Base-by-base conservation (phyloP, 768 basidiomycete species). In the Mycena sanguinolenta region DNA sequence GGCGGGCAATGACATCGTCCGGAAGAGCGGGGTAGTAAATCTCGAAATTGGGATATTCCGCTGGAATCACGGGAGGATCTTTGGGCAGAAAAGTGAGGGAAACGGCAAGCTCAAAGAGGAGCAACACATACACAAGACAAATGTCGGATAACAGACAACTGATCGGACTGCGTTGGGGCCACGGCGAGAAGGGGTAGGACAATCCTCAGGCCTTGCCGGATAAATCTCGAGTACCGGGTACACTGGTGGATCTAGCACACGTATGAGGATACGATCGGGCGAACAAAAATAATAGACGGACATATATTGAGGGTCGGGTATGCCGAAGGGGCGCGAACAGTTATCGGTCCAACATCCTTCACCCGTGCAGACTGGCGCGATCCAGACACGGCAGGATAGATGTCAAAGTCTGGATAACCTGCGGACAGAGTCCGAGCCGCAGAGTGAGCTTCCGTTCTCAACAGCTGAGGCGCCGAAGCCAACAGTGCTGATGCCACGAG, bases 401-500 rank as follows among this genome's bases (percentile, higher is more conserved):
- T 76, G 62, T 80, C 67, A 64, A 84, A 79, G 64, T 78, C 66
- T 27, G 84, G 83, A 71, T 84, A 85, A 50, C 28, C 58, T 59
- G 42, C 38, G 9, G 58, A 59, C n/a, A 55, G 54, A 23, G 21
- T 28, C 23, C 14, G 25, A 9, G 58, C 13, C 27, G 17, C 58
- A n/a, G 46, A 39, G n/a, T 25, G 46, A 12, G 30, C 50, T 39
- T n/a, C 30, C n/a, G 50, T 25, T 58, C 32, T 58, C 34, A 14
- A 19, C 4, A 21, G 32, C 55, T 25, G 34, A 36, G n/a, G 55
- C 36, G 8, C 23, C 4, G 7, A 36, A n/a, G 55, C 57, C 36
- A 79, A 59, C 17, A n/a, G 44, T 39, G 6, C 39, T 39, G 10
- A 7, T 3, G 39, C 10, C 10, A n/a, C n/a, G n/a, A 28, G 25